Evolutionary conservation across 305 asterid genomes (phyloP), one percentile per base, ranked within the genome.

Genomic region (Rubia peregrina): DNA sequence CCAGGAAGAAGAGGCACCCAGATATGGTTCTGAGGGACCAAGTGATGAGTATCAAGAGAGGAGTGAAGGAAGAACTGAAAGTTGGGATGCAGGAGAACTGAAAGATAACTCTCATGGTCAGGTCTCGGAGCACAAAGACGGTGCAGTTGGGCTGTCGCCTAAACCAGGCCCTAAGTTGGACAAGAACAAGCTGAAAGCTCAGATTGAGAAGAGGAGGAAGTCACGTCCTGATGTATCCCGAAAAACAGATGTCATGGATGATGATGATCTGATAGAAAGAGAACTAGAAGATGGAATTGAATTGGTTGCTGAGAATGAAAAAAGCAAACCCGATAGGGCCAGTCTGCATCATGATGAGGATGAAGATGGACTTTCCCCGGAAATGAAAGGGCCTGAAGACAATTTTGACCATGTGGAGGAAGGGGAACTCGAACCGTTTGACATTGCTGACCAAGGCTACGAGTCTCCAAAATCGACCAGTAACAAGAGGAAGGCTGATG

Each of bases 121-220:
- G 75, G 77, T 69, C 26, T 56, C 78, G 71, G 79, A 85, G 40
- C 72, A 74, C 77, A 89, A 80, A 82, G 96, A 84, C 68, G 83
- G 79, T 73, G 53, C 85, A 53, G 82, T 81, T 21, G 83, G 80
- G 44, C 95, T 84, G 77, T 87, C 92, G 14, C 96, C 97, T 41
- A 88, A 87, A 73, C 92, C 80, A 64, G 84, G 85, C 49, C 76
- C 65, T 26, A 89, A 86, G 83, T 79, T 88, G 33, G 97, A 91
- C 84, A 83, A 69, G 73, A 94, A 89, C 81, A 94, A 88, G 84
- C 78, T 94, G 43, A 94, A 88, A 82, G 97, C 96, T 76, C 95
- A 90, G 41, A 77, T 86, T 57, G 93, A 89, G 81, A 83, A 78
- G 72, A 73, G 86, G 63, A 85, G 94, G 85, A 91, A 91, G 79